Evolutionary conservation across 306 rosid species (phyloP).

Genomic region (Lathyrus tuberosus): DNA sequence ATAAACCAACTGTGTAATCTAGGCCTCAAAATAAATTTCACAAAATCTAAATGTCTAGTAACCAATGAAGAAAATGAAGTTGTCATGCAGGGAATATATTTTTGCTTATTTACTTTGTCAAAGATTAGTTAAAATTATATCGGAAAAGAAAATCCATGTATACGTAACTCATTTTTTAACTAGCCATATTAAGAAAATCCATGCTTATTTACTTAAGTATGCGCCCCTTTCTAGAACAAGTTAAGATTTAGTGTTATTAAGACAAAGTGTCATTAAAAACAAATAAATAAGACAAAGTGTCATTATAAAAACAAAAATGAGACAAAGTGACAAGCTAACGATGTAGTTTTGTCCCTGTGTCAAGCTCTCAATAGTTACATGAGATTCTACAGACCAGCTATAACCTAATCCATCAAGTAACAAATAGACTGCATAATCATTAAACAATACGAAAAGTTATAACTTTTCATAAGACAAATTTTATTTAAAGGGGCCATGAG

Average conservation of each 20-base stretch:
- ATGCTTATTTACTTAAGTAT: conserved; percentile 26
- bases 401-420: conserved; percentile 56
- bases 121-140: conserved; percentile 34
- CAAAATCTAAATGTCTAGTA: too few species aligned
- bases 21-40: too few species aligned
- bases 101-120: conserved; percentile 39
- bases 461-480: neutral
- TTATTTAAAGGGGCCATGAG: neutral
- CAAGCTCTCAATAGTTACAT: conserved; percentile 26
- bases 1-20: too few species aligned
- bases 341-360: conserved; percentile 41
- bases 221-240: conserved; percentile 53
- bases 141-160: neutral
- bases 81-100: too few species aligned
- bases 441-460: conserved; percentile 35
- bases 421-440: conserved; percentile 26
- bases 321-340: conserved; percentile 45
- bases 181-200: conserved; percentile 13
- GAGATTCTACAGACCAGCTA: conserved; percentile 57
- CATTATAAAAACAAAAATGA: neutral
- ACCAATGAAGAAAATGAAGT: too few species aligned
- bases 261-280: conserved; percentile 40
- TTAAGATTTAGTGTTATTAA: conserved; percentile 14
- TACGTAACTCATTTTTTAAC: conserved; percentile 20
- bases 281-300: conserved; percentile 40